Evolutionary conservation across 768 basidiomycete species (phyloP).

Genomic region (Lactifluus subvellereus): DNA sequence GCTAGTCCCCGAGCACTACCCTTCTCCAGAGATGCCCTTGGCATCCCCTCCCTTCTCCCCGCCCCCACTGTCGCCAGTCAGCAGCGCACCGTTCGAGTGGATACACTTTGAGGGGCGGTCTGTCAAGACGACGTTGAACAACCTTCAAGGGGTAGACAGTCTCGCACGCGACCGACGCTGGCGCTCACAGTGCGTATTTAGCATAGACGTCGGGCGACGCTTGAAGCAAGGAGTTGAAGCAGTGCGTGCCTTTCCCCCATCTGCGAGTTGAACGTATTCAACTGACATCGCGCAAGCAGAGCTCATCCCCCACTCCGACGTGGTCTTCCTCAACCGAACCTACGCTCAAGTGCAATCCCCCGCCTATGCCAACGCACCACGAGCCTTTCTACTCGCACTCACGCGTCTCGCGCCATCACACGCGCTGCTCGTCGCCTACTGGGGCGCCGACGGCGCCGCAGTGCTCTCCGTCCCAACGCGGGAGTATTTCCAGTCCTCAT

Average conservation of each 20-base stretch:
- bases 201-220: constrained; percentile 71
- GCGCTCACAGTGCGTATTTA: constrained; percentile 77
- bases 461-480: constrained; percentile 74
- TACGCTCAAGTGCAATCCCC: constrained; percentile 61
- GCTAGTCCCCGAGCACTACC: constrained; percentile 74
- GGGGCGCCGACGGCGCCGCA: constrained; percentile 75
- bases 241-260: constrained; percentile 41
- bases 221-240: constrained; percentile 74
- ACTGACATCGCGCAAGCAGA: constrained; percentile 28
- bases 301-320: constrained; percentile 79
- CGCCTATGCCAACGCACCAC: constrained; percentile 57
- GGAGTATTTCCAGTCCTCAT: constrained; percentile 82
- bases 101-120: constrained; percentile 80
- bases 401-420: constrained; percentile 62
- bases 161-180: constrained; percentile 79
- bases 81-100: constrained; percentile 74
- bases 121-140: constrained; percentile 71
- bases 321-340: constrained; percentile 71
- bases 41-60: constrained; percentile 21
- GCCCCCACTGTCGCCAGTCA: constrained; percentile 24
- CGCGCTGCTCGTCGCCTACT: constrained; percentile 75
- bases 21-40: constrained; percentile 32
- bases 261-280: not conserved
- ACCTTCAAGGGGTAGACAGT: constrained; percentile 74
- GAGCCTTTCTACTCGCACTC: constrained; percentile 71